Evolutionary conservation across 1,284 basidiomycete species (phyloP).

Genomic region (Neonothopanus nambi): DNA sequence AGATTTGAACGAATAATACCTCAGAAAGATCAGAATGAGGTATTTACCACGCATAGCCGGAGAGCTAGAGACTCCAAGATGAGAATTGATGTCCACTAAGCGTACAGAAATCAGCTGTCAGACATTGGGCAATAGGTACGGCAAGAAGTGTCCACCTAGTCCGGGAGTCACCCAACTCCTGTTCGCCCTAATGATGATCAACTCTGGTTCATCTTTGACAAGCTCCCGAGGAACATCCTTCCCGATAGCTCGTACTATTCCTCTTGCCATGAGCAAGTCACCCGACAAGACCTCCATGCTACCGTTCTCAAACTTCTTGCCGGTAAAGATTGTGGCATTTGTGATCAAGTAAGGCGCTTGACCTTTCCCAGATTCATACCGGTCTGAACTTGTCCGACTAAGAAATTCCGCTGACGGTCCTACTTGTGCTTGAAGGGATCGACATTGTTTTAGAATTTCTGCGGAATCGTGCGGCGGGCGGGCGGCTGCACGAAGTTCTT

Average conservation of each 20-base stretch:
- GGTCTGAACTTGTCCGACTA: conserved; percentile 63
- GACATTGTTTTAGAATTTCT: conserved; percentile 43
- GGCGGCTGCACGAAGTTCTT: not conserved
- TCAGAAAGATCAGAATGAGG: not conserved
- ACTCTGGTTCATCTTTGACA: conserved; percentile 34
- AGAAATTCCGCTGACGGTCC: conserved; percentile 54
- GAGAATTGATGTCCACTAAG: conserved; percentile 78
- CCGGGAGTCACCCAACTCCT: conserved; percentile 73
- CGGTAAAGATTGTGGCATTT: conserved; percentile 84
- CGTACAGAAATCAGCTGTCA: not conserved
- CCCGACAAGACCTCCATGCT: conserved; percentile 53
- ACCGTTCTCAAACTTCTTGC: conserved; percentile 59
- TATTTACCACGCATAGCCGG: conserved; percentile 52
- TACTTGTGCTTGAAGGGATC: conserved; percentile 39
- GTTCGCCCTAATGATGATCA: conserved; percentile 54
- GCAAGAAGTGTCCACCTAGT: conserved; percentile 40
- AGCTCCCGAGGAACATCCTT: conserved; percentile 41
- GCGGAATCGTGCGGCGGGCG: conserved; percentile 25
- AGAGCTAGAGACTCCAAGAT: conserved; percentile 68
- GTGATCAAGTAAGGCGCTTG: conserved; percentile 58
- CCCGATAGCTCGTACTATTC: conserved; percentile 59
- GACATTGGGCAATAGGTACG: not conserved
- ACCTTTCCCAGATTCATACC: conserved; percentile 67
- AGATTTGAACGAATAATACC: conserved; percentile 5
- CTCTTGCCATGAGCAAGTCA: conserved; percentile 59